A percentile compares a stretch with the other conserved stretches of the same genome.
These are phyloP conservation scores for Isabelozyma rhagii DNA, from an alignment of 805 yeast genomes.

Conservation along the genomic window DNA sequence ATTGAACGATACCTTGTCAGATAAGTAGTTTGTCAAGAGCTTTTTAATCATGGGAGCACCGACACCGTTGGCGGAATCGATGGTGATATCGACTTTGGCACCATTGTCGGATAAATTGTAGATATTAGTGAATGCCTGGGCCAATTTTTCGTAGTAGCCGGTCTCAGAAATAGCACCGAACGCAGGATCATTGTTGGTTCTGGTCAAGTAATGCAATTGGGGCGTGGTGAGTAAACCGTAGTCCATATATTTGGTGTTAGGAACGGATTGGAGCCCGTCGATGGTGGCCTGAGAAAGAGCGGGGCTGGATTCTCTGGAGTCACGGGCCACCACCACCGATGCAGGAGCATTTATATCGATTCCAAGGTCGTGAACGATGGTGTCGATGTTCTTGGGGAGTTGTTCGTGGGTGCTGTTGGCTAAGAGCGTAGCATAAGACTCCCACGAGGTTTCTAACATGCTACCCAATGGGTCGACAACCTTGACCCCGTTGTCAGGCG, in stretches of 20 bases:
- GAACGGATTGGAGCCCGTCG: constrained; percentile 56
- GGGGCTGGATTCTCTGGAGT: constrained; percentile 85
- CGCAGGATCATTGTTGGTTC: constrained; percentile 61
- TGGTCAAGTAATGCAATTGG: constrained; percentile 83
- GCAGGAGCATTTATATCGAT: constrained; percentile 47
- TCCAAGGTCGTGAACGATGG: constrained; percentile 35
- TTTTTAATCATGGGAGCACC: constrained; percentile 74
- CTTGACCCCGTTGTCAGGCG: constrained; percentile 72
- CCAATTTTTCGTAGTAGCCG: constrained; percentile 69
- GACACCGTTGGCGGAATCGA: constrained; percentile 96
- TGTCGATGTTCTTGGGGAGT: constrained; percentile 36
- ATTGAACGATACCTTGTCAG: constrained; percentile 36
- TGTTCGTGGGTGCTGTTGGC: constrained; percentile 64
- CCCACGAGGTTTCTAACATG: constrained; percentile 87
- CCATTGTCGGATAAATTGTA: constrained; percentile 18
- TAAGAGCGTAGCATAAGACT: constrained; percentile 67
- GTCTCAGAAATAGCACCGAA: constrained; percentile 62
- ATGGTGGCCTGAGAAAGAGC: constrained; percentile 53
- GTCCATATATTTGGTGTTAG: constrained; percentile 43
- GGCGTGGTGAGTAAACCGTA: constrained; percentile 86
- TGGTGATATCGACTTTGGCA: constrained; percentile 45
- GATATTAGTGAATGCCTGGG: constrained; percentile 50
- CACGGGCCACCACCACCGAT: constrained; percentile 70
- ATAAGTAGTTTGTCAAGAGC: constrained; percentile 42
- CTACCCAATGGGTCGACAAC: constrained; percentile 92